phyloP scores from a whole-genome alignment of 768 basidiomycete species.

The Harrya chromipes region DNA sequence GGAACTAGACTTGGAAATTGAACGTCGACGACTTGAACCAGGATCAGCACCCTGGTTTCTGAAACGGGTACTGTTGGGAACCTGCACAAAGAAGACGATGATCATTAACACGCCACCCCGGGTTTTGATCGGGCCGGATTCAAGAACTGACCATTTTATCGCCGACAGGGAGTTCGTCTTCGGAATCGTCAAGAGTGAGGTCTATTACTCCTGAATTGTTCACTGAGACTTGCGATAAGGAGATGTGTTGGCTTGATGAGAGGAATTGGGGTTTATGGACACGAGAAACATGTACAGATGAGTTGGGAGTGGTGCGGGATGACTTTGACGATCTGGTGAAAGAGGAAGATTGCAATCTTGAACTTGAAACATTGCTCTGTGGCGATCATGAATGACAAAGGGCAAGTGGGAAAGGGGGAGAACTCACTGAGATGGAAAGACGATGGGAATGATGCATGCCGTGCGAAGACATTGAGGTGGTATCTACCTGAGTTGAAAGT shows the following conservation, averaged over 20 bases:
- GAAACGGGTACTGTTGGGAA: not conserved
- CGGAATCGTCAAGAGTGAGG: conserved; percentile 23
- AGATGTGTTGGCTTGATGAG: not conserved
- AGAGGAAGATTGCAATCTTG: not conserved
- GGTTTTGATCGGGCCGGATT: conserved; percentile 1
- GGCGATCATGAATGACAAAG: conserved; percentile 1
- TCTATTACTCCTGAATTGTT: conserved; percentile 16
- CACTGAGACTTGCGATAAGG: not conserved
- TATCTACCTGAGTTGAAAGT: conserved; percentile 6
- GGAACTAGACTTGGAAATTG: conserved; percentile 4
- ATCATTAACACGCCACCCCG: conserved; percentile 4
- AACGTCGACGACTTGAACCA: conserved; percentile 3
- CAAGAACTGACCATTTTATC: conserved; percentile 19
- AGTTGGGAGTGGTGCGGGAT: conserved; percentile 3
- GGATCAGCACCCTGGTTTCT: not conserved
- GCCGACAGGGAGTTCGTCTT: conserved; percentile 13
- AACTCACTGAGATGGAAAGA: conserved; percentile 14
- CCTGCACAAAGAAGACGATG: not conserved
- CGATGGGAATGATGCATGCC: conserved; percentile 3
- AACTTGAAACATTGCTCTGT: conserved; percentile 6
- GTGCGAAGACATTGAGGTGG: conserved; percentile 5
- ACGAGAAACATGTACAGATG: conserved; percentile 7
- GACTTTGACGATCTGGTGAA: not conserved
- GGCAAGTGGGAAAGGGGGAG: not conserved
- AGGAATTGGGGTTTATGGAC: not conserved